These are phyloP conservation scores for Xerocomellus dryophilus DNA, from an alignment of 768 basidiomycete genomes.

Conservation along the genomic window DNA sequence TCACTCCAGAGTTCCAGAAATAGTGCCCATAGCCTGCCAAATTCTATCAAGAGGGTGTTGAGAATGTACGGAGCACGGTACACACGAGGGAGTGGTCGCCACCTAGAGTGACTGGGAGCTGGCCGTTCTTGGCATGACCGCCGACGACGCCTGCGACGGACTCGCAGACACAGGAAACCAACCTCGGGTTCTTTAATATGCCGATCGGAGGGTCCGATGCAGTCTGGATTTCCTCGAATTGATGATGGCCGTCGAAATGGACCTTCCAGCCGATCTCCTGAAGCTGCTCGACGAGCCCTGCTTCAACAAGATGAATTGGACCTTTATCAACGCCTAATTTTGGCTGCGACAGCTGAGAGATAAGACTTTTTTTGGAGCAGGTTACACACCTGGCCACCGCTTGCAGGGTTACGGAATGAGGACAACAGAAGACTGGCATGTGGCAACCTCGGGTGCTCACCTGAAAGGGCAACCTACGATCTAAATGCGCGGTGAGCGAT, in stretches of 20 bases:
- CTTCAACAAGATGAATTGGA: slow-evolving; percentile 85
- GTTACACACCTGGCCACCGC: slow-evolving; percentile 33
- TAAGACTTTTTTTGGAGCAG: slow-evolving; percentile 2
- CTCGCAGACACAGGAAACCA: slow-evolving; percentile 81
- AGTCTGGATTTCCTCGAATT: slow-evolving; percentile 72
- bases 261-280: slow-evolving; percentile 83
- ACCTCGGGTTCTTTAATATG: slow-evolving; percentile 83
- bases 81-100: slow-evolving; percentile 93
- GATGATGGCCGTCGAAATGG: slow-evolving; percentile 84
- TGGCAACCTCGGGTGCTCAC: slow-evolving; percentile 41
- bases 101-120: slow-evolving; percentile 86
- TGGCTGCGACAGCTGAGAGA: slow-evolving; percentile 43
- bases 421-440: background rate
- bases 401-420: slow-evolving; percentile 17
- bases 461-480: slow-evolving; percentile 96
- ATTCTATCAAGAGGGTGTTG: slow-evolving; percentile 2
- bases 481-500: slow-evolving; percentile 36
- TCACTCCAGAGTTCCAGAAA: slow-evolving; percentile 82
- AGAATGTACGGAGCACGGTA: slow-evolving; percentile 13
- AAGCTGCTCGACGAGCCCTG: slow-evolving; percentile 79
- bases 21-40: slow-evolving; percentile 83
- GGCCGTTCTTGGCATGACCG: slow-evolving; percentile 70
- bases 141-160: slow-evolving; percentile 78
- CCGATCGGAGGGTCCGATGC: slow-evolving; percentile 67
- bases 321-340: slow-evolving; percentile 81